Evolutionary conservation across 495 filamentous ascomycete genomes (phyloP).

Genomic region (Trichoderma parareesei): DNA sequence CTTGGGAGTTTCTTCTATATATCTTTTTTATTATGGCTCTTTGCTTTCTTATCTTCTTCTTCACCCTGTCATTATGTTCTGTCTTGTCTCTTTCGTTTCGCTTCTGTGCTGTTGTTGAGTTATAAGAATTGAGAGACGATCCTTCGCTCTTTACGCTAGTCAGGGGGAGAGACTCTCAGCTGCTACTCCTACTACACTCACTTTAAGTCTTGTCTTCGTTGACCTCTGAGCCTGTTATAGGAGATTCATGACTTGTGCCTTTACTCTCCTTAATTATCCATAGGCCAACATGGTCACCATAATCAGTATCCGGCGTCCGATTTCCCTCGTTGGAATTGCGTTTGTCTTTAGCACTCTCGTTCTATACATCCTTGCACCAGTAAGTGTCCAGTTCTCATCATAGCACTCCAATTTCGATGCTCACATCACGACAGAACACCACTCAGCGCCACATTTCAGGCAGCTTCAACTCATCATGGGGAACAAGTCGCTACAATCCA

Average conservation of each 20-base stretch:
- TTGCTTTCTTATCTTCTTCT: too few species aligned
- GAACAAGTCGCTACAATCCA: background rate
- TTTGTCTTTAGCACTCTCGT: background rate
- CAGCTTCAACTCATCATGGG: background rate
- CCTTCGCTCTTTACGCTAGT: too few species aligned
- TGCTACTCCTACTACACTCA: too few species aligned
- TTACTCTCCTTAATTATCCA: background rate
- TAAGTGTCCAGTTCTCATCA: background rate
- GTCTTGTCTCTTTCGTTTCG: too few species aligned
- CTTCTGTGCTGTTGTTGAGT: too few species aligned
- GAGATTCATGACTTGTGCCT: background rate
- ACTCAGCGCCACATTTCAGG: background rate
- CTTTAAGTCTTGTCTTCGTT: too few species aligned
- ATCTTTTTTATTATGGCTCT: background rate
- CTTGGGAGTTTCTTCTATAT: too few species aligned
- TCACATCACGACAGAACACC: background rate
- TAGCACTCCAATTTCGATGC: background rate
- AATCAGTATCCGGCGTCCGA: background rate
- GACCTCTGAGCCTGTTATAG: too few species aligned
- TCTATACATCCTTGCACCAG: background rate
- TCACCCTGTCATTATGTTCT: too few species aligned
- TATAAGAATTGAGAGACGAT: too few species aligned
- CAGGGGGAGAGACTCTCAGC: too few species aligned
- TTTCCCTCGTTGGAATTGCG: background rate
- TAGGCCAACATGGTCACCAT: background rate